phyloP scores from a whole-genome alignment of 2,329 filamentous ascomycete species.

The Massarina eburnea region DNA sequence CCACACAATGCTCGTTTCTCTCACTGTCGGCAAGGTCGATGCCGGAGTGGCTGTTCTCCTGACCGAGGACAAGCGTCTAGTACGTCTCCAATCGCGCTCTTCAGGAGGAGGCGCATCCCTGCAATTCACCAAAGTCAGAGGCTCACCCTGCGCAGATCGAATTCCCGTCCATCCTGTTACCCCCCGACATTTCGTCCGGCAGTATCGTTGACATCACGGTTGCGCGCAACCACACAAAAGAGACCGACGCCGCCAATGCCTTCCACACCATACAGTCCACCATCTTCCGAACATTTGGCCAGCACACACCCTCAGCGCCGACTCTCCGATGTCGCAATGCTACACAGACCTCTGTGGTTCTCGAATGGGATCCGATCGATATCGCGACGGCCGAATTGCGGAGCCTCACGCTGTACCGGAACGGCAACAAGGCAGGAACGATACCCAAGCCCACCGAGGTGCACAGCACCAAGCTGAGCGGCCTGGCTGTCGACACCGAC shows the following conservation, averaged over 20 bases:
- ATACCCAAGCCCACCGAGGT: conserved; percentile 87
- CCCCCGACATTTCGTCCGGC: conserved; percentile 90
- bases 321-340: conserved; percentile 91
- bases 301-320: conserved; percentile 73
- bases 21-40: conserved; percentile 99
- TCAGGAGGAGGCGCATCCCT: conserved; percentile 21
- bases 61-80: conserved; percentile 94
- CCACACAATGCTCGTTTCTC: conserved; percentile 82
- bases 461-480: conserved; percentile 94
- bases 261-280: conserved; percentile 86
- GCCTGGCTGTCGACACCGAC: conserved; percentile 92
- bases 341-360: conserved; percentile 95
- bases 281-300: conserved; percentile 85
- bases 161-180: conserved; percentile 95
- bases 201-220: conserved; percentile 98
- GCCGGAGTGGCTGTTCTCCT: conserved; percentile 95
- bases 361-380: conserved; percentile 96
- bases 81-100: conserved; percentile 52
- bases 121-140: conserved; percentile 13
- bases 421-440: conserved; percentile 93
- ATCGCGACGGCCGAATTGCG: conserved; percentile 90
- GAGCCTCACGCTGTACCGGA: conserved; percentile 87
- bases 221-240: conserved; percentile 78
- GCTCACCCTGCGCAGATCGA: conserved; percentile 70
- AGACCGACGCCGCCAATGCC: conserved; percentile 70